Percentiles rank a stretch among this genome's conserved stretches.
Conservation (phyloP, 139 green algal species). For the Chlamydomonas sphaeroides region DNA sequence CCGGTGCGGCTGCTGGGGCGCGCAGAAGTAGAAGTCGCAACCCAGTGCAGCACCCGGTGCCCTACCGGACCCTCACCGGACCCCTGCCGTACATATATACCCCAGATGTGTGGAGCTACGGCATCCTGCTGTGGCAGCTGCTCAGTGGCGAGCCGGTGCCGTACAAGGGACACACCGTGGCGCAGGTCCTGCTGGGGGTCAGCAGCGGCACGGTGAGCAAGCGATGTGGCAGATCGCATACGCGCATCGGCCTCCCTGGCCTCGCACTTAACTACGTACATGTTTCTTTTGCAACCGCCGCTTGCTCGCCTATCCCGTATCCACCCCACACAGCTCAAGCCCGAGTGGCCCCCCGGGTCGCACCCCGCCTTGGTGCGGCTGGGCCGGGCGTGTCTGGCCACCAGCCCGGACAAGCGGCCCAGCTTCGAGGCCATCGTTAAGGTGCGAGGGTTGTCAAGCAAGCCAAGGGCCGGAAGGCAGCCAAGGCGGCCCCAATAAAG, state of each 20-base stretch:
- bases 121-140: constrained; percentile 35
- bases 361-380: constrained; percentile 28
- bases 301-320: not conserved
- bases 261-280: too few relatives aligned
- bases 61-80: too few relatives aligned
- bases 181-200: constrained; percentile 29
- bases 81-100: too few relatives aligned
- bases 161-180: constrained; percentile 13
- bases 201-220: not conserved
- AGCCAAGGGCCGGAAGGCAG: too few relatives aligned
- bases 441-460: too few relatives aligned
- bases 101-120: constrained; percentile 32
- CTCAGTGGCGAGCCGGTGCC: constrained; percentile 9
- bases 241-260: too few relatives aligned
- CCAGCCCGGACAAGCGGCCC: constrained; percentile 10
- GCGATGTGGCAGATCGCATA: too few relatives aligned
- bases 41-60: too few relatives aligned
- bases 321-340: not conserved
- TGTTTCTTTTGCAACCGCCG: not conserved
- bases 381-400: constrained; percentile 18
- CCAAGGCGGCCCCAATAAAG: too few relatives aligned
- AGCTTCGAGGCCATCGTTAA: constrained; percentile 21
- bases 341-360: not conserved
- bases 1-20: too few relatives aligned
- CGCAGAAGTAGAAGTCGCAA: too few relatives aligned